A percentile compares a stretch with the other conserved stretches of the same genome.
These are phyloP conservation scores for Atkinsonella hypoxylon DNA, from an alignment of 2,329 filamentous ascomycete genomes.

Conservation along the genomic window DNA sequence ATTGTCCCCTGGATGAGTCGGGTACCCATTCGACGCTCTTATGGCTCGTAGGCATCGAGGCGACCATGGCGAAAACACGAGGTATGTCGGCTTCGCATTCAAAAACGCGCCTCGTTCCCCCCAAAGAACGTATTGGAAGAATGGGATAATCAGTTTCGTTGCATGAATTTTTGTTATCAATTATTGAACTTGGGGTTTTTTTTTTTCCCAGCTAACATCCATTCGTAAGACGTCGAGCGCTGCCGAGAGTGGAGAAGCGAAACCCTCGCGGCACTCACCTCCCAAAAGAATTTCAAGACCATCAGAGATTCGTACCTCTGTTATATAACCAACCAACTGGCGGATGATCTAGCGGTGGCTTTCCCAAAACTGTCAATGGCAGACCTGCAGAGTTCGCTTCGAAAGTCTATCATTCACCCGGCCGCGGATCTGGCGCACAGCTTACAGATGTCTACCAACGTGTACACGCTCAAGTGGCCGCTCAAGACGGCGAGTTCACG, in stretches of 20 bases:
- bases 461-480: slow-evolving; percentile 26
- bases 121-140: too few relatives aligned
- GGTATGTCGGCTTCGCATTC: slow-evolving; percentile 7
- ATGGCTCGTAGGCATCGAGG: slow-evolving; percentile 23
- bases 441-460: slow-evolving; percentile 22
- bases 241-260: slow-evolving; percentile 27
- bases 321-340: slow-evolving; percentile 21
- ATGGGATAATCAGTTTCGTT: too few relatives aligned
- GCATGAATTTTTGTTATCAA: too few relatives aligned
- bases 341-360: slow-evolving; percentile 18
- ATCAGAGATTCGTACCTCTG: slow-evolving; percentile 17
- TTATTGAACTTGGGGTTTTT: too few relatives aligned
- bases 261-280: slow-evolving; percentile 22
- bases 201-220: too few relatives aligned
- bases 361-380: slow-evolving; percentile 15
- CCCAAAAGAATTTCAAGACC: slow-evolving; percentile 19
- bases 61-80: slow-evolving; percentile 17
- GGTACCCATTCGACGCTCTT: slow-evolving; percentile 17
- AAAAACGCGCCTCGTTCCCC: neutral
- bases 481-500: slow-evolving; percentile 23
- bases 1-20: slow-evolving; percentile 23
- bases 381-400: slow-evolving; percentile 22
- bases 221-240: slow-evolving; percentile 17
- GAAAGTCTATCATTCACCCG: slow-evolving; percentile 21
- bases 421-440: slow-evolving; percentile 24